A percentile compares a stretch with the other conserved stretches of the same genome.
These are phyloP conservation scores for Carnegiea gigantea DNA, from an alignment of 179 eudicot species.

Conservation along the genomic window DNA sequence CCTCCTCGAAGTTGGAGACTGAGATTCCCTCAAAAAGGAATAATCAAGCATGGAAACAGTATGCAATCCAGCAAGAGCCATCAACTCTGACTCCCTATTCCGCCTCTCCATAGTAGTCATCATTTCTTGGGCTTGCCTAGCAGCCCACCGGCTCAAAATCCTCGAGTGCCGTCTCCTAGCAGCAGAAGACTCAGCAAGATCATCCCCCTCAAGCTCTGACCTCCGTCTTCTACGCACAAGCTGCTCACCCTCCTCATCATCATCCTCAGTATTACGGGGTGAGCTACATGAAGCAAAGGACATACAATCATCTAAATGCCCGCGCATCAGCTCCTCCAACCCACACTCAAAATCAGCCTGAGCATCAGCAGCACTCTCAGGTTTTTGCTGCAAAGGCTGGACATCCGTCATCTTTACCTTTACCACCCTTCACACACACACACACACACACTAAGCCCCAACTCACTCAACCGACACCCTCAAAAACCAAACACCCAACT, in stretches of 20 bases:
- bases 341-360: slow-evolving; percentile 72
- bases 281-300: slow-evolving; percentile 88
- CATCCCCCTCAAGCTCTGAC: slow-evolving; percentile 95
- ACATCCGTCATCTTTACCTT: slow-evolving; percentile 58
- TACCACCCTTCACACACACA: slow-evolving; percentile 8
- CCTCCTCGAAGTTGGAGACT: slow-evolving; percentile 71
- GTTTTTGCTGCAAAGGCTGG: slow-evolving; percentile 68
- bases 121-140: slow-evolving; percentile 96
- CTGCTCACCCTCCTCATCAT: slow-evolving; percentile 80
- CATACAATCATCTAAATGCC: slow-evolving; percentile 83
- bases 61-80: slow-evolving; percentile 95
- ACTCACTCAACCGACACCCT: slow-evolving; percentile 21
- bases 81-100: slow-evolving; percentile 84
- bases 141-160: slow-evolving; percentile 94
- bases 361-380: slow-evolving; percentile 55
- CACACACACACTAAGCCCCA: slow-evolving; percentile 18
- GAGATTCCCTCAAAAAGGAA: slow-evolving; percentile 86
- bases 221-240: slow-evolving; percentile 81
- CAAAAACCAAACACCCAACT: slow-evolving; percentile 10
- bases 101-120: slow-evolving; percentile 94
- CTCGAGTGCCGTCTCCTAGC: slow-evolving; percentile 90
- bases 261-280: slow-evolving; percentile 62
- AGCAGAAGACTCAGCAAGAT: slow-evolving; percentile 94
- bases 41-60: slow-evolving; percentile 98
- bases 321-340: slow-evolving; percentile 71